Percentiles rank a stretch among this genome's conserved stretches.
phyloP scores from a whole-genome alignment of 2,329 filamentous ascomycete genomes.

The Thielaviopsis ethacetica region DNA sequence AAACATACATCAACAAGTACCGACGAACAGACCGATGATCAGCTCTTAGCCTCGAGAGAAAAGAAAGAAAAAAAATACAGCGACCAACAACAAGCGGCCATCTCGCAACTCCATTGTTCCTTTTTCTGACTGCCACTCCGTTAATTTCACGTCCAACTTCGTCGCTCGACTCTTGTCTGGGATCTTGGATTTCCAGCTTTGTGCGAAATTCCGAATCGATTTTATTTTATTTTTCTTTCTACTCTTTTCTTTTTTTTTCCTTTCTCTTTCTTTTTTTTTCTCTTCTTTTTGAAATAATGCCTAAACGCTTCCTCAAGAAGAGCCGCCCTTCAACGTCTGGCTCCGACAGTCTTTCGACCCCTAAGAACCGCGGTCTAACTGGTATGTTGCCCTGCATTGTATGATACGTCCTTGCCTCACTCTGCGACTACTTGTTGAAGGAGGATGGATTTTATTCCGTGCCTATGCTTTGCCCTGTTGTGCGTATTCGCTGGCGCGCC shows the following conservation, averaged over 20 bases:
- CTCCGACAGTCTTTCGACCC: not conserved
- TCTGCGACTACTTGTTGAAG: too few species aligned
- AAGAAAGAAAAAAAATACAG: not conserved
- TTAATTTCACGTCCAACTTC: not conserved
- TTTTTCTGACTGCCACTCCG: not conserved
- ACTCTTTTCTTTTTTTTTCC: constrained; percentile 1
- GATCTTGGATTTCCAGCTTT: not conserved
- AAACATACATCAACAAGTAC: not conserved
- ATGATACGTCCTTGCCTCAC: not conserved
- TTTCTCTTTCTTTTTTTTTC: constrained; percentile 3
- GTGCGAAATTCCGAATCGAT: not conserved
- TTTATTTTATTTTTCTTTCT: not conserved
- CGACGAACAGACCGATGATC: not conserved
- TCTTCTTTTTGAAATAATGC: constrained; percentile 6
- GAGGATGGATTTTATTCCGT: not conserved
- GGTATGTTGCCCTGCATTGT: constrained; percentile 3
- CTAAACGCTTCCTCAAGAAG: constrained; percentile 10
- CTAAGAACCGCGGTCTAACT: constrained; percentile 7
- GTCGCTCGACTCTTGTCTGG: not conserved
- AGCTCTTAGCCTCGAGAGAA: not conserved
- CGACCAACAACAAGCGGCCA: too few species aligned
- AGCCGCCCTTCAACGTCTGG: constrained; percentile 8
- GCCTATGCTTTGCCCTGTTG: not conserved
- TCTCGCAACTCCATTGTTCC: not conserved
- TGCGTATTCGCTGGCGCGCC: not conserved